phyloP scores from a whole-genome alignment of 371 early-diverging fungal genomes.

The Mucor saturninus region DNA sequence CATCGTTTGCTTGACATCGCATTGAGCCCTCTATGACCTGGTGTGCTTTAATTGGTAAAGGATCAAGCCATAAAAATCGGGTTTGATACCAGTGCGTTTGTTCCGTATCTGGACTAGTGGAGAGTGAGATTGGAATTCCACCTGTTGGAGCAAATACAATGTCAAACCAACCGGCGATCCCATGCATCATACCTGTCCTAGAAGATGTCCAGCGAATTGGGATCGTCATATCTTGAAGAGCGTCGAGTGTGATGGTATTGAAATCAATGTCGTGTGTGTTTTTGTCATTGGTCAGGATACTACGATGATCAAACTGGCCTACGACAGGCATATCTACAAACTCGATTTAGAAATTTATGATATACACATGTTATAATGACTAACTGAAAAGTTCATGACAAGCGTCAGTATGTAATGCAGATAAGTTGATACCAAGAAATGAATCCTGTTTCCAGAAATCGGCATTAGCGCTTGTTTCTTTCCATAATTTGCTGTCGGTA shows the following conservation, averaged over 20 bases:
- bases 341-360: too few relatives aligned
- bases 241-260: constrained; percentile 73
- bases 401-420: constrained; percentile 80
- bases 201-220: constrained; percentile 82
- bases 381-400: constrained; percentile 83
- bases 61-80: constrained; percentile 90
- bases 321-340: constrained; percentile 77
- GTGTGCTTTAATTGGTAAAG: constrained; percentile 92
- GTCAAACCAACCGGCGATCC: constrained; percentile 97
- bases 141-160: constrained; percentile 67
- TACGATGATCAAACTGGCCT: constrained; percentile 89
- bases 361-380: neutral
- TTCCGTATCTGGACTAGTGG: constrained; percentile 86
- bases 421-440: constrained; percentile 93
- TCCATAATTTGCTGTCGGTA: constrained; percentile 83
- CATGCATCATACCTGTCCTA: constrained; percentile 93
- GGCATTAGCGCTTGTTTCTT: constrained; percentile 91
- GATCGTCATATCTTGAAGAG: constrained; percentile 82
- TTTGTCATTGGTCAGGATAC: constrained; percentile 68
- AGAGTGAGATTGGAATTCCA: constrained; percentile 62
- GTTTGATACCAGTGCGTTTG: constrained; percentile 99
- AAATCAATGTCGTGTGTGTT: constrained; percentile 78
- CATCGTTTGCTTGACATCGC: constrained; percentile 84
- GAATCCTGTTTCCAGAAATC: constrained; percentile 84
- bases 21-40: constrained; percentile 86